Conservation (phyloP, 441 rosid species). For the Jatropha multifida region DNA sequence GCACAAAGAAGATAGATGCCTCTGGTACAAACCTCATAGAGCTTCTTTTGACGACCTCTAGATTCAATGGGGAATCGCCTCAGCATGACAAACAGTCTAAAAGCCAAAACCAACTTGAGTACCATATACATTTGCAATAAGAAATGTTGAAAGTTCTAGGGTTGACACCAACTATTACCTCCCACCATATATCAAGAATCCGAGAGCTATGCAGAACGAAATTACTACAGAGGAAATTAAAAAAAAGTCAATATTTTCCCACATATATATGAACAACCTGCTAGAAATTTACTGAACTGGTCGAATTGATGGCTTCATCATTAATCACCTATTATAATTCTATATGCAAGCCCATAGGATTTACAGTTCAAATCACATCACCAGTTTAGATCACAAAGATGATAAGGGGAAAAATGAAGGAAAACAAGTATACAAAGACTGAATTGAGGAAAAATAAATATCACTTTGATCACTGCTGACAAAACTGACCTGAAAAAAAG, state of each 20-base stretch:
- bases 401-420: background rate
- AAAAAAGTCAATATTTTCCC: background rate
- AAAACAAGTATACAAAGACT: background rate
- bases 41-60: slow-evolving; percentile 92
- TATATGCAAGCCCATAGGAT: background rate
- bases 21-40: slow-evolving; percentile 65
- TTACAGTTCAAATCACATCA: background rate
- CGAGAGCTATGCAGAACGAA: slow-evolving; percentile 51
- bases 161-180: slow-evolving; percentile 33
- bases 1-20: background rate
- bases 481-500: slow-evolving; percentile 47
- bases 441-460: background rate
- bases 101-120: slow-evolving; percentile 8
- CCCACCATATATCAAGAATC: slow-evolving; percentile 64
- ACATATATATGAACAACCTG: background rate
- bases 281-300: background rate
- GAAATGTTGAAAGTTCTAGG: background rate
- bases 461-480: background rate
- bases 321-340: background rate
- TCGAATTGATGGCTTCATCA: background rate
- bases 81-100: slow-evolving; percentile 82
- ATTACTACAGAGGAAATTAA: slow-evolving; percentile 36
- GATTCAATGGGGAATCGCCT: slow-evolving; percentile 90
- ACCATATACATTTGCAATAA: background rate
- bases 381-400: background rate